phyloP scores from a whole-genome alignment of 176 grass and related monocot species.

The Triticum urartu region DNA sequence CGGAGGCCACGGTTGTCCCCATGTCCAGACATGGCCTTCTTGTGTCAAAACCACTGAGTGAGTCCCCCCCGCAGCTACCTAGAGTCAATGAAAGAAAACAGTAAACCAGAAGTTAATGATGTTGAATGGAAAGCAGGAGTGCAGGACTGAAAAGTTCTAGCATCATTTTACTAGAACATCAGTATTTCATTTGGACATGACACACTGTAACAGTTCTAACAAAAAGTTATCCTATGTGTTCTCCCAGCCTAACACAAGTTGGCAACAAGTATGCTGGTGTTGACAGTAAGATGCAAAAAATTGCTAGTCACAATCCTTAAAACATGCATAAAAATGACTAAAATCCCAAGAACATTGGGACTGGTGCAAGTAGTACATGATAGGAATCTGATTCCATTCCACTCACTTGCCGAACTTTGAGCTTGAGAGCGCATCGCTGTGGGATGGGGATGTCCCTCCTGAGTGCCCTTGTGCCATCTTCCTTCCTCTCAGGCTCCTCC shows the following conservation, averaged over 20 bases:
- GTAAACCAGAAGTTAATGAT: not conserved
- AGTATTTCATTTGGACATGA: not conserved
- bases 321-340: slow-evolving; percentile 5
- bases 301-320: slow-evolving; percentile 27
- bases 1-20: slow-evolving; percentile 98
- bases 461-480: slow-evolving; percentile 72
- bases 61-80: slow-evolving; percentile 98
- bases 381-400: slow-evolving; percentile 29
- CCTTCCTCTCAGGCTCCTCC: slow-evolving; percentile 94
- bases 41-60: slow-evolving; percentile 91
- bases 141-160: not conserved
- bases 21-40: slow-evolving; percentile 94
- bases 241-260: not conserved
- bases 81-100: slow-evolving; percentile 33
- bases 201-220: not conserved
- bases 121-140: not conserved
- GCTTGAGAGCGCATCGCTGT: slow-evolving; percentile 73
- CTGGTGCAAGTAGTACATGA: not conserved
- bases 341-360: slow-evolving; percentile 36
- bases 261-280: slow-evolving; percentile 21
- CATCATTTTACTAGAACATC: not conserved
- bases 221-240: not conserved
- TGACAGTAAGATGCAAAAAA: slow-evolving; percentile 22
- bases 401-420: slow-evolving; percentile 85
- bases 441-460: slow-evolving; percentile 89